Percentiles rank a stretch among this genome's conserved stretches.
Conservation (phyloP, 2,329 filamentous ascomycete genomes). For the Neofusicoccum cordaticola region DNA sequence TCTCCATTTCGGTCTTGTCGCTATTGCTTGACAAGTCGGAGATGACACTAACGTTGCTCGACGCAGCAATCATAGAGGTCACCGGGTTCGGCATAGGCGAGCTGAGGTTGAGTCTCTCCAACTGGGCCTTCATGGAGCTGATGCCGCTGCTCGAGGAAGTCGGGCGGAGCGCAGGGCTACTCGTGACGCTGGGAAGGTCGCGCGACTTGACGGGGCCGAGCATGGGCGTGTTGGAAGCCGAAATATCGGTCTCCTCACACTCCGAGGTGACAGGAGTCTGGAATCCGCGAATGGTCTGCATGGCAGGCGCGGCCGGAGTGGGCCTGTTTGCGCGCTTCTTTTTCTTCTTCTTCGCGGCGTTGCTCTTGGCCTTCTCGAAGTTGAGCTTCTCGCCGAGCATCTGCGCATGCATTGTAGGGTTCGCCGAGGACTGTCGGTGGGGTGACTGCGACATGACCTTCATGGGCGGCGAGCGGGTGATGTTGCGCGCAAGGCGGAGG, state of each 20-base stretch:
- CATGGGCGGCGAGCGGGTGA: conserved; percentile 35
- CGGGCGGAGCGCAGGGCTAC: conserved; percentile 51
- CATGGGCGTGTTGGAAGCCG: conserved; percentile 41
- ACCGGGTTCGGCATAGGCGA: conserved; percentile 53
- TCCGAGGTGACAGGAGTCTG: conserved; percentile 52
- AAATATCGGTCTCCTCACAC: conserved; percentile 56
- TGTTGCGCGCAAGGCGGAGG: conserved; percentile 16
- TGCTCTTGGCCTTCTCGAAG: conserved; percentile 25
- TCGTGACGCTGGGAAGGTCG: conserved; percentile 51
- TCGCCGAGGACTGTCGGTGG: conserved; percentile 24
- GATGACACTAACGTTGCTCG: conserved; percentile 56
- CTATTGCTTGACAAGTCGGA: conserved; percentile 54
- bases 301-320: conserved; percentile 36
- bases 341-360: conserved; percentile 35
- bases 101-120: conserved; percentile 71
- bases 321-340: conserved; percentile 36
- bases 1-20: conserved; percentile 70
- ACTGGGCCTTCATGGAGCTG: conserved; percentile 74
- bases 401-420: conserved; percentile 21
- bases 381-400: conserved; percentile 35
- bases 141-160: conserved; percentile 64
- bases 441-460: conserved; percentile 33
- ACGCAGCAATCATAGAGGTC: conserved; percentile 29
- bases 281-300: conserved; percentile 47
- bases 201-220: conserved; percentile 38